Percentiles rank a stretch among this genome's conserved stretches.
phyloP scores from a whole-genome alignment of 106 monocot genomes.

The Gastrodia elata region DNA sequence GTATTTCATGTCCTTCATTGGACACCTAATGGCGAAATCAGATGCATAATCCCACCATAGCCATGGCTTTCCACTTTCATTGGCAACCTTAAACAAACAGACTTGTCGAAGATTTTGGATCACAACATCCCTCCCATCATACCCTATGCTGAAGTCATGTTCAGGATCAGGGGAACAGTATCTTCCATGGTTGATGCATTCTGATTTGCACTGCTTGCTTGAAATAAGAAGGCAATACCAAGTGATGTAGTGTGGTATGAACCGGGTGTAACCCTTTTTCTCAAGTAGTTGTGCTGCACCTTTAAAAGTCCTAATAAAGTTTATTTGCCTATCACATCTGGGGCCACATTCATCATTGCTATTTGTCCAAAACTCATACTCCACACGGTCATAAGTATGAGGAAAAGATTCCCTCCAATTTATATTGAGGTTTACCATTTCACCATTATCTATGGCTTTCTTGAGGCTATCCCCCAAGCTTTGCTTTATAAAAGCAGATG shows the following conservation, averaged over 20 bases:
- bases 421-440: constrained; percentile 44
- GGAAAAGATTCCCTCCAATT: constrained; percentile 58
- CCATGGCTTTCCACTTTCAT: constrained; percentile 51
- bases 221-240: constrained; percentile 50
- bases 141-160: constrained; percentile 50
- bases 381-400: constrained; percentile 58
- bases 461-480: constrained; percentile 41
- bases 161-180: constrained; percentile 64
- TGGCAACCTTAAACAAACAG: constrained; percentile 48
- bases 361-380: constrained; percentile 64
- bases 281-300: constrained; percentile 50
- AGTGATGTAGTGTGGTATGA: constrained; percentile 61
- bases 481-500: constrained; percentile 43
- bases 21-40: constrained; percentile 61
- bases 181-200: constrained; percentile 59
- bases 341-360: constrained; percentile 61
- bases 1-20: constrained; percentile 55
- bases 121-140: constrained; percentile 63
- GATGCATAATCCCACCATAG: constrained; percentile 70
- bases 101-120: constrained; percentile 48
- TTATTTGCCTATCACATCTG: constrained; percentile 45
- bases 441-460: constrained; percentile 28
- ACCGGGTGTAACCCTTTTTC: constrained; percentile 47
- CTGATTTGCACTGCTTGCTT: constrained; percentile 57
- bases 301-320: constrained; percentile 46